phyloP scores from a whole-genome alignment of 2,329 filamentous ascomycete species.

The Helotiales sp. region DNA sequence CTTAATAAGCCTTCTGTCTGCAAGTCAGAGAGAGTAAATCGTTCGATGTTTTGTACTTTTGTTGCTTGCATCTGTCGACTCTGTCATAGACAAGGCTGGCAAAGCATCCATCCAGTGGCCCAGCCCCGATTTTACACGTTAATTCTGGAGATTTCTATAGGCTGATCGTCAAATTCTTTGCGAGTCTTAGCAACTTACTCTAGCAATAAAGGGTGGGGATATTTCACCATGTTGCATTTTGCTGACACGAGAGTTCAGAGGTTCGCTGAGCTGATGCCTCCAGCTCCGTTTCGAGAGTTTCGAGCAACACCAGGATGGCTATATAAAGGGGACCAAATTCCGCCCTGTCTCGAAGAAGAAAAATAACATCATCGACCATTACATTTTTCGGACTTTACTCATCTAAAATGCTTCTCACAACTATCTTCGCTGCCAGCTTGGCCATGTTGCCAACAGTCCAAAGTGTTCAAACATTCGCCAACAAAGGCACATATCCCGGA shows the following conservation, averaged over 20 bases:
- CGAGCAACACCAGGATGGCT: background rate
- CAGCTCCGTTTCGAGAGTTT: background rate
- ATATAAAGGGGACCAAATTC: background rate
- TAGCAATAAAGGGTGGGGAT: background rate
- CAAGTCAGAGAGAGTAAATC: too few species aligned
- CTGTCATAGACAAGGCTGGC: background rate
- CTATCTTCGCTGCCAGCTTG: background rate
- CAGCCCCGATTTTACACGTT: background rate
- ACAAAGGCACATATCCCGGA: slow-evolving; percentile 22
- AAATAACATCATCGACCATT: background rate
- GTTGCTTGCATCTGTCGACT: too few species aligned
- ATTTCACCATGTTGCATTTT: background rate
- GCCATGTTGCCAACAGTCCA: background rate
- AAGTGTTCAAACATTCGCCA: slow-evolving; percentile 15
- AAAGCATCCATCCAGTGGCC: background rate
- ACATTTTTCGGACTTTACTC: background rate
- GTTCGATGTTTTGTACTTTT: too few species aligned
- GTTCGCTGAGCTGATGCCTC: background rate
- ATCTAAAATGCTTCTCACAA: background rate
- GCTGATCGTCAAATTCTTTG: background rate
- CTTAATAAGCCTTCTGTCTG: too few species aligned
- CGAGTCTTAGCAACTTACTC: background rate
- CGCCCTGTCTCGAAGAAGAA: background rate
- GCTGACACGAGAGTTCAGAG: background rate
- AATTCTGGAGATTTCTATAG: background rate